Evolutionary conservation across 371 early-diverging fungal species (phyloP).

Genomic region (Funneliformis caledonium): DNA sequence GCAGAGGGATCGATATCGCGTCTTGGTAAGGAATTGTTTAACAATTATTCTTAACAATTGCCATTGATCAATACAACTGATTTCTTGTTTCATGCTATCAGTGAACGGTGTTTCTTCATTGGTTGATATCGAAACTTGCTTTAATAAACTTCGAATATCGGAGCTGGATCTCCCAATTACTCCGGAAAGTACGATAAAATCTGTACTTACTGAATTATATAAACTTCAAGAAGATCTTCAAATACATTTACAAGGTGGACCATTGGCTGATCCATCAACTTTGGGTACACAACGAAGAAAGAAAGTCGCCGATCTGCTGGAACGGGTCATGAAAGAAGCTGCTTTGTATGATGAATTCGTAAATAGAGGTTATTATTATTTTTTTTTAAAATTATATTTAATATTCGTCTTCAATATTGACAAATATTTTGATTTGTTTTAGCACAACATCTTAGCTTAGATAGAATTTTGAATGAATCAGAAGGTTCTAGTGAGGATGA

Average conservation of each 20-base stretch:
- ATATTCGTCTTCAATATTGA: background rate
- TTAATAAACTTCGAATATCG: constrained; percentile 63
- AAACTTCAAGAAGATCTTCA: constrained; percentile 61
- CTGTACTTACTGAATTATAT: constrained; percentile 67
- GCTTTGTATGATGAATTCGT: constrained; percentile 80
- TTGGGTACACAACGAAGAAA: constrained; percentile 49
- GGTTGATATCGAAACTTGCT: constrained; percentile 58
- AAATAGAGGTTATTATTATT: constrained; percentile 58
- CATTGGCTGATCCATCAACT: constrained; percentile 48
- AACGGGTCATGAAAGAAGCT: constrained; percentile 66
- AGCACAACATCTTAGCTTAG: constrained; percentile 58
- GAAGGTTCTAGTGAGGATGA: constrained; percentile 51
- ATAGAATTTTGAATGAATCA: constrained; percentile 59
- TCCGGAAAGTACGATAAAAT: constrained; percentile 63
- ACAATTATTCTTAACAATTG: background rate
- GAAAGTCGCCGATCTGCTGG: constrained; percentile 61
- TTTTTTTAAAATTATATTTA: background rate
- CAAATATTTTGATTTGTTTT: background rate
- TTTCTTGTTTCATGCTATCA: background rate
- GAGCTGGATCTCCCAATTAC: constrained; percentile 69
- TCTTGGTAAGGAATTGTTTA: constrained; percentile 14
- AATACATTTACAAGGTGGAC: constrained; percentile 63
- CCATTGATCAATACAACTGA: background rate
- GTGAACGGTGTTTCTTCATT: constrained; percentile 39
- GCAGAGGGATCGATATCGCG: constrained; percentile 41